A percentile compares a stretch with the other conserved stretches of the same genome.
Evolutionary conservation across 192 early-diverging fungal genomes (phyloP).

Genomic region (Powellomyces hirtus): DNA sequence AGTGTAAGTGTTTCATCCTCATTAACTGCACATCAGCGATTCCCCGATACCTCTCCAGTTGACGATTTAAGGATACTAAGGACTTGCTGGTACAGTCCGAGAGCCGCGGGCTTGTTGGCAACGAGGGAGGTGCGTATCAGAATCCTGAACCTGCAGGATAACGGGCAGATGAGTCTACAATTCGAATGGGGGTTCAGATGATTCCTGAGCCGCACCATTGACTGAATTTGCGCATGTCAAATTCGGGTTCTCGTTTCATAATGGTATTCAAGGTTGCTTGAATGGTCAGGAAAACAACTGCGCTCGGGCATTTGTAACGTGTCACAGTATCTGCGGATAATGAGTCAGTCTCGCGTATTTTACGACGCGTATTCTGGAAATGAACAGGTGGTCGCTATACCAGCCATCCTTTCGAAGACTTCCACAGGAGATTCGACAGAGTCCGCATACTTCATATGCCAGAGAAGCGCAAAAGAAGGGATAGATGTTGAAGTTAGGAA

Average conservation of each 20-base stretch:
- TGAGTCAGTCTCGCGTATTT: not conserved
- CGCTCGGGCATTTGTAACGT: conserved; percentile 15
- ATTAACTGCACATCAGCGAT: too few species aligned
- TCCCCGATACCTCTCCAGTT: not conserved
- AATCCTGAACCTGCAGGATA: conserved; percentile 12
- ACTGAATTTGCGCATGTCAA: conserved; percentile 25
- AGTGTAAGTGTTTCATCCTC: too few species aligned
- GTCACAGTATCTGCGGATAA: conserved; percentile 25
- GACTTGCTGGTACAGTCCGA: conserved; percentile 13
- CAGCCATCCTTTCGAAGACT: conserved; percentile 30
- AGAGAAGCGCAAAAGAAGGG: too few species aligned
- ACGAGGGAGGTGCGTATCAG: conserved; percentile 24
- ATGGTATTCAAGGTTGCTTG: conserved; percentile 17
- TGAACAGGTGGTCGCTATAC: not conserved
- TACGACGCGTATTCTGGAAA: not conserved
- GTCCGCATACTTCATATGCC: conserved; percentile 20
- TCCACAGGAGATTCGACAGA: conserved; percentile 10
- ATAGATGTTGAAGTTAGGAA: too few species aligned
- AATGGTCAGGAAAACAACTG: conserved; percentile 25
- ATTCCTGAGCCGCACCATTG: conserved; percentile 21
- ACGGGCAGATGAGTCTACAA: not conserved
- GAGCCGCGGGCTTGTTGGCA: conserved; percentile 4
- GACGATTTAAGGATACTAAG: not conserved
- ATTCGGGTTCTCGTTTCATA: conserved; percentile 13
- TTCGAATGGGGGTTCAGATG: not conserved